Evolutionary conservation across 2,329 filamentous ascomycete species (phyloP).

Genomic region (Fusarium sp.): DNA sequence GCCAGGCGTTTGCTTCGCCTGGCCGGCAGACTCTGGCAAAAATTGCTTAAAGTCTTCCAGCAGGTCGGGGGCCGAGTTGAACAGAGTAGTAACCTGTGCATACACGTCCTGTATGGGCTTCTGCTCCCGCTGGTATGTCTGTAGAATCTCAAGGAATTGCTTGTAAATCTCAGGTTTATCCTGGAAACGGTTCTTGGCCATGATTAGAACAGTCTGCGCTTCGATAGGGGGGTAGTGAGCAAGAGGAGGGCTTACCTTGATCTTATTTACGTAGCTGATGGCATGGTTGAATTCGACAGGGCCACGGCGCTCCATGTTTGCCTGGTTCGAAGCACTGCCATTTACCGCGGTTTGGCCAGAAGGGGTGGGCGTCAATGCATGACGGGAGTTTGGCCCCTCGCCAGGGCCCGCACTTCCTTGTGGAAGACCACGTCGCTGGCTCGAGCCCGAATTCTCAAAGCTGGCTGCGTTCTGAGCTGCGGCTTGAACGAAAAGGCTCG

Average conservation of each 20-base stretch:
- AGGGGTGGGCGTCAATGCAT: constrained; percentile 74
- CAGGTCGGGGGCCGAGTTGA: constrained; percentile 93
- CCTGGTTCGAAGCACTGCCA: constrained; percentile 71
- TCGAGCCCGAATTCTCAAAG: constrained; percentile 52
- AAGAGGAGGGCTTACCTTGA: constrained; percentile 79
- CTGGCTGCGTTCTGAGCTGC: constrained; percentile 55
- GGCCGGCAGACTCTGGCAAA: constrained; percentile 84
- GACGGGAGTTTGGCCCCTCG: constrained; percentile 65
- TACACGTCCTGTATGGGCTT: constrained; percentile 99
- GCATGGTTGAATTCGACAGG: constrained; percentile 99
- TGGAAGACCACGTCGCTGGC: constrained; percentile 52
- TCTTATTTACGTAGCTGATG: constrained; percentile 99
- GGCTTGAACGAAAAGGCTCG: constrained; percentile 63
- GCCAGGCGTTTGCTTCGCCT: constrained; percentile 66
- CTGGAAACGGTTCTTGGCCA: constrained; percentile 89
- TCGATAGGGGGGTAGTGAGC: neutral
- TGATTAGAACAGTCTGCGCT: constrained; percentile 39
- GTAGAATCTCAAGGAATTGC: constrained; percentile 97
- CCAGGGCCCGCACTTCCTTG: constrained; percentile 53
- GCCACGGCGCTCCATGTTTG: constrained; percentile 85
- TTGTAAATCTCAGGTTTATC: constrained; percentile 99
- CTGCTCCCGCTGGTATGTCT: constrained; percentile 97
- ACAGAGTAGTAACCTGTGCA: constrained; percentile 93
- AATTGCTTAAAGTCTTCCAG: constrained; percentile 99
- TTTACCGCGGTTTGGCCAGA: constrained; percentile 73